Evolutionary conservation across 1,139 yeast genomes (phyloP), one percentile per base, ranked within the genome.

Genomic region (Geotrichum carabidarum): DNA sequence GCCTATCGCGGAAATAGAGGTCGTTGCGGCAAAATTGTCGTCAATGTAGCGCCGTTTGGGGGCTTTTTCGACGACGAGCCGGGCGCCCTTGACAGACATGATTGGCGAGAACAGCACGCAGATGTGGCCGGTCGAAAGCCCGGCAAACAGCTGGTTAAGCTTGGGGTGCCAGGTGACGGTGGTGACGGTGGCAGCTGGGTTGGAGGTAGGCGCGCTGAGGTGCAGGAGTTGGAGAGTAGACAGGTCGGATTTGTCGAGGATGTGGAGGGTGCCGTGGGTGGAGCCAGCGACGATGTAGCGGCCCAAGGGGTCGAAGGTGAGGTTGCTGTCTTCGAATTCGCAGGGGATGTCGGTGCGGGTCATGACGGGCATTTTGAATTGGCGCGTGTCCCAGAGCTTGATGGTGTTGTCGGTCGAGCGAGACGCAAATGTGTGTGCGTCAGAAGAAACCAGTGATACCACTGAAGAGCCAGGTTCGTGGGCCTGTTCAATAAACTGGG

Each of bases 201-300:
- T n/a, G 4, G 50, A 30, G 8, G 37, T 36, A 1, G 59, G 32
- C 8, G 44, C 5, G 2, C 47, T 51, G n/a, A 64, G 57, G 1
- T 55, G 47, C 6, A 71, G 53, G 0, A 60, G 55, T 9, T 64
- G 59, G n/a, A 71, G 51, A 0, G 71, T 62, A 8, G 67, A 53
- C 34, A 75, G 59, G 54, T 74, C 76, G 0, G 73, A 65, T 40
- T 62, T 63, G 55, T 74, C 75, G 32, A 74, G 56, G 11, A 75
- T 59, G 14, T 70, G 70, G 1, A 74, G 55, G 14, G 48, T 38
- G 11, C 63, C 63, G 12, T 56, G 52, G 7, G 52, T 35, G 12
- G 65, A 56, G 30, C 68, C 71, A 2, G 67, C 61, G 6, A 64
- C 56, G 7, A 72, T 48, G 48, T 62, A 60, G 43, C 62, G 55